Percentiles rank a stretch among this genome's conserved stretches.
Evolutionary conservation across 2,329 filamentous ascomycete species (phyloP).

Genomic region (Talaromyces verruculosus): DNA sequence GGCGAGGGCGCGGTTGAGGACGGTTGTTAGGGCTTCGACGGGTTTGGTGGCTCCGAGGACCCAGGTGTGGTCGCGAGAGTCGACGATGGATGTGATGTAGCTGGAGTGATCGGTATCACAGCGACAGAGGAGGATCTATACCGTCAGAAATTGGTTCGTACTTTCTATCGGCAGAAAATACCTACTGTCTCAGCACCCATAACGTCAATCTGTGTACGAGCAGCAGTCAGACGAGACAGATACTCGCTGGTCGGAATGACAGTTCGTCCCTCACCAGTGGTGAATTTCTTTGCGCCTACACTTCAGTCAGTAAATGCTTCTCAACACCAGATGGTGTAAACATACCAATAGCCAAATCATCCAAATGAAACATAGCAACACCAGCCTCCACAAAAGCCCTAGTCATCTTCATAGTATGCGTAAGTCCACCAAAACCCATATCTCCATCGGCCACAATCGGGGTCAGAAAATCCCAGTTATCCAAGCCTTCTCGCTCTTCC

Average conservation of each 20-base stretch:
- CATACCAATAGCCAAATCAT: constrained; percentile 3
- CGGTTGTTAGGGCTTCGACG: neutral
- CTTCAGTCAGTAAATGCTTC: neutral
- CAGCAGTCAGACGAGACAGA: neutral
- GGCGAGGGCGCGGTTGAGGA: neutral
- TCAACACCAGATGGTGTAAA: neutral
- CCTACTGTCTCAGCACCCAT: constrained; percentile 6
- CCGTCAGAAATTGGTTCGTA: neutral
- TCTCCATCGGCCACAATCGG: neutral
- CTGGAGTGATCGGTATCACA: neutral
- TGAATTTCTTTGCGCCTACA: constrained; percentile 9
- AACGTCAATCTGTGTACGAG: constrained; percentile 1
- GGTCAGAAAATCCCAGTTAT: neutral
- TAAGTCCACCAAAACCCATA: constrained; percentile 2
- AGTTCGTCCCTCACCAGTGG: constrained; percentile 5
- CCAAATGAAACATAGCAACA: constrained; percentile 1
- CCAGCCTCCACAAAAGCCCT: neutral
- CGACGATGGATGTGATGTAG: constrained; percentile 4
- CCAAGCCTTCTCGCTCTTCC: neutral
- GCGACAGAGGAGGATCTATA: constrained; percentile 7
- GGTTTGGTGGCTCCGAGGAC: constrained; percentile 4
- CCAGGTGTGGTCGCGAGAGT: neutral
- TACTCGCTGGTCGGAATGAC: constrained; percentile 1
- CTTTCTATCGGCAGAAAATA: neutral
- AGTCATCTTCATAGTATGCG: neutral